phyloP scores from a whole-genome alignment of 2,329 filamentous ascomycete species.

The Emericellopsis cladophorae region DNA sequence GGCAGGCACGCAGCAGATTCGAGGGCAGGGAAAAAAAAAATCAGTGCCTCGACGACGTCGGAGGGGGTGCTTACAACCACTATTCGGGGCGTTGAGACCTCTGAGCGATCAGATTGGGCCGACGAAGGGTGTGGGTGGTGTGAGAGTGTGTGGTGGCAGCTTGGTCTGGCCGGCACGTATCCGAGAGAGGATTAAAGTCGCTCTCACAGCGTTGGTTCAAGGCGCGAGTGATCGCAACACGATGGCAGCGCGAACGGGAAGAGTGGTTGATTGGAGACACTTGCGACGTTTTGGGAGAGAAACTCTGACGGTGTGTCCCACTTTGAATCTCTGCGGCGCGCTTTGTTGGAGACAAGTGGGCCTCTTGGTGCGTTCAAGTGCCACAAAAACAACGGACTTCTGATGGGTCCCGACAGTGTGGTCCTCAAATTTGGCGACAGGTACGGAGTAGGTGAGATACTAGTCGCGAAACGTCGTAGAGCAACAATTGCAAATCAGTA shows the following conservation, averaged over 20 bases:
- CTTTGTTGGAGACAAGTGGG: constrained; percentile 3
- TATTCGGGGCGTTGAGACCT: too few relatives aligned
- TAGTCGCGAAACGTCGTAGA: not conserved
- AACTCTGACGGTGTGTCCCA: too few relatives aligned
- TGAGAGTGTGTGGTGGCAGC: too few relatives aligned
- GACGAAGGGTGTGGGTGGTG: too few relatives aligned
- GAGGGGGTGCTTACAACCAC: not conserved
- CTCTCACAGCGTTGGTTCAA: too few relatives aligned
- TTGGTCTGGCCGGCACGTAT: too few relatives aligned
- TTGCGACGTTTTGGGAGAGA: too few relatives aligned
- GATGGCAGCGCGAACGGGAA: not conserved
- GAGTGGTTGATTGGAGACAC: not conserved
- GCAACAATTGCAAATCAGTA: not conserved
- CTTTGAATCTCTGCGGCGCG: too few relatives aligned
- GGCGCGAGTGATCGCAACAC: too few relatives aligned
- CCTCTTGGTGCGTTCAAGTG: constrained; percentile 1
- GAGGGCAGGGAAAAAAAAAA: not conserved
- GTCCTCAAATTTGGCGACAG: too few relatives aligned
- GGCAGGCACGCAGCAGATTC: not conserved
- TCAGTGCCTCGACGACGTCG: not conserved
- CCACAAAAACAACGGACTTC: constrained; percentile 3
- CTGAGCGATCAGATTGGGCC: too few relatives aligned
- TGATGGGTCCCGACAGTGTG: constrained; percentile 1
- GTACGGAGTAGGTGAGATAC: not conserved
- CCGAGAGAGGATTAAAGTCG: too few relatives aligned